Evolutionary conservation across 148 eudicot genomes (phyloP).

Genomic region (Suaeda aralocaspica): DNA sequence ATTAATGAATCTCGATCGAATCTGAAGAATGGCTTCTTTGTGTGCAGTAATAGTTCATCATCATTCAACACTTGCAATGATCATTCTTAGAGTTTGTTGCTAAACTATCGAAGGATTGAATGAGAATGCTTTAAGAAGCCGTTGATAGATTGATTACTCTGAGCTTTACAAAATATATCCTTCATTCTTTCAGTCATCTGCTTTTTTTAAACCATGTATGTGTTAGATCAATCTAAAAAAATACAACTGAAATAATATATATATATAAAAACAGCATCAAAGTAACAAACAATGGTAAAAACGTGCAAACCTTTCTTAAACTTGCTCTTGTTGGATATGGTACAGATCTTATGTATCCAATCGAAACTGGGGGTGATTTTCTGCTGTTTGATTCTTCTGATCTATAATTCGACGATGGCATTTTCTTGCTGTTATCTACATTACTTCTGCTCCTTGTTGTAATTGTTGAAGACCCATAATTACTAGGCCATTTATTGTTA

Average conservation of each 20-base stretch:
- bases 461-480: constrained; percentile 26
- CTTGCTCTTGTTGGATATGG: constrained; percentile 68
- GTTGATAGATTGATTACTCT: constrained; percentile 48
- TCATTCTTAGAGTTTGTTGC: too few relatives aligned
- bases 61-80: too few relatives aligned
- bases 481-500: constrained; percentile 37
- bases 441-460: constrained; percentile 66
- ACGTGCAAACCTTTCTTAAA: constrained; percentile 67
- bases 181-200: constrained; percentile 73
- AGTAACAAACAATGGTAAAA: background rate
- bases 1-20: too few relatives aligned
- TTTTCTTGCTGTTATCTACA: constrained; percentile 25
- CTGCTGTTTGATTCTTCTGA: constrained; percentile 43
- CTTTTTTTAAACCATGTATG: background rate
- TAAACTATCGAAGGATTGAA: constrained; percentile 28
- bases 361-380: constrained; percentile 65
- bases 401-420: constrained; percentile 21
- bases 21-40: too few relatives aligned
- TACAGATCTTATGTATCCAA: constrained; percentile 47
- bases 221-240: background rate
- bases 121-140: constrained; percentile 70
- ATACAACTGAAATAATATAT: background rate
- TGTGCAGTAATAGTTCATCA: too few relatives aligned
- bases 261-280: background rate
- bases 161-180: constrained; percentile 39